Evolutionary conservation across 768 basidiomycete genomes (phyloP).

Genomic region (Boletus rex-veris): DNA sequence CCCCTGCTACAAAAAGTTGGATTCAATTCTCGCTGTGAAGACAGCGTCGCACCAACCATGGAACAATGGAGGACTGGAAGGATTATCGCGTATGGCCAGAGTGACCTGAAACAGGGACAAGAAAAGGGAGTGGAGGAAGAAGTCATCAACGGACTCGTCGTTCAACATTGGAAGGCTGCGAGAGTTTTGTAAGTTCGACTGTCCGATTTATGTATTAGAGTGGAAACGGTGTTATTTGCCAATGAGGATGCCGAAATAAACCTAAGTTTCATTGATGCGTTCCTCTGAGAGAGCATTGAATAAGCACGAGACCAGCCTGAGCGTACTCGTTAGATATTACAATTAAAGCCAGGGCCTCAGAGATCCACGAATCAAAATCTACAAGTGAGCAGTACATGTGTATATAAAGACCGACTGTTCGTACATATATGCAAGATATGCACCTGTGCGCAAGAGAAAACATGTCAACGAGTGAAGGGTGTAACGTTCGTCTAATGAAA

Average conservation of each 20-base stretch:
- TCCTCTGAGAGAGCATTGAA: too few relatives aligned
- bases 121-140: constrained; percentile 52
- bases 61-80: constrained; percentile 50
- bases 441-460: constrained; percentile 4
- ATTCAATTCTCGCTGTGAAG: constrained; percentile 36
- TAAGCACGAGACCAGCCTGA: background rate
- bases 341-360: background rate
- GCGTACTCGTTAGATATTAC: background rate
- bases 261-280: too few relatives aligned
- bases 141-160: constrained; percentile 49
- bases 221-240: too few relatives aligned
- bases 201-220: background rate
- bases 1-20: constrained; percentile 47
- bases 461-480: constrained; percentile 2
- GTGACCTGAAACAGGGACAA: constrained; percentile 37
- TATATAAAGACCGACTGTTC: constrained; percentile 5
- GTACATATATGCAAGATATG: constrained; percentile 7
- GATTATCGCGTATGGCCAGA: constrained; percentile 51
- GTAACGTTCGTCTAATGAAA: constrained; percentile 2
- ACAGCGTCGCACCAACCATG: constrained; percentile 47
- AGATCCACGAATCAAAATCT: constrained; percentile 10
- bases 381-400: constrained; percentile 17
- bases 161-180: constrained; percentile 46
- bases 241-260: too few relatives aligned
- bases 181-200: background rate